A percentile compares a stretch with the other conserved stretches of the same genome.
phyloP scores from a whole-genome alignment of 768 basidiomycete species.

The Amanita muscaria region DNA sequence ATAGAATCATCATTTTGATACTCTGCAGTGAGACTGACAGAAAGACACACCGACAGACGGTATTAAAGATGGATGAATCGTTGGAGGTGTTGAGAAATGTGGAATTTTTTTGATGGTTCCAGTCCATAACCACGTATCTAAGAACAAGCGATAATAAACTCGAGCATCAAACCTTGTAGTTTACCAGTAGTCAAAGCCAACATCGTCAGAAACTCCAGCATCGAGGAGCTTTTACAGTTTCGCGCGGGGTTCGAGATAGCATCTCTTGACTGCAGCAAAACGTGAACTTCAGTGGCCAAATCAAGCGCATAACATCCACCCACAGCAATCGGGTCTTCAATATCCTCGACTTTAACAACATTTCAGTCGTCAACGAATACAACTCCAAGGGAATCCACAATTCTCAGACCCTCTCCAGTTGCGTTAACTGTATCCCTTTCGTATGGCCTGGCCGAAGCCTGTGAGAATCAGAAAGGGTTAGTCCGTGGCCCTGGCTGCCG shows the following conservation, averaged over 20 bases:
- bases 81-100: too few species aligned
- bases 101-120: conserved; percentile 96
- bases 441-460: conserved; percentile 97
- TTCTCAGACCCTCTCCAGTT: conserved; percentile 88
- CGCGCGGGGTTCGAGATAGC: conserved; percentile 69
- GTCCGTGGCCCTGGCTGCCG: neutral
- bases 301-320: conserved; percentile 38
- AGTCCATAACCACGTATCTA: conserved; percentile 76
- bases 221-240: conserved; percentile 61
- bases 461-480: conserved; percentile 4
- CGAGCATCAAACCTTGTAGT: conserved; percentile 51
- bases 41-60: conserved; percentile 37
- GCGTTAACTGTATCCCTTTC: conserved; percentile 82
- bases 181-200: conserved; percentile 76
- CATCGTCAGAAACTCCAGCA: conserved; percentile 85
- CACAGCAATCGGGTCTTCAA: conserved; percentile 84
- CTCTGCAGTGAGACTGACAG: conserved; percentile 1
- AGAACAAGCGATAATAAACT: conserved; percentile 39
- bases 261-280: conserved; percentile 64
- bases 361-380: conserved; percentile 90
- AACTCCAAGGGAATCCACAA: conserved; percentile 96
- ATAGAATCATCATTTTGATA: too few species aligned
- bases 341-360: conserved; percentile 83
- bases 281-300: neutral
- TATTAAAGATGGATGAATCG: conserved; percentile 75